A percentile compares a stretch with the other conserved stretches of the same genome.
These are phyloP conservation scores for Pichia manshurica DNA, from an alignment of 805 yeast species.

Conservation along the genomic window DNA sequence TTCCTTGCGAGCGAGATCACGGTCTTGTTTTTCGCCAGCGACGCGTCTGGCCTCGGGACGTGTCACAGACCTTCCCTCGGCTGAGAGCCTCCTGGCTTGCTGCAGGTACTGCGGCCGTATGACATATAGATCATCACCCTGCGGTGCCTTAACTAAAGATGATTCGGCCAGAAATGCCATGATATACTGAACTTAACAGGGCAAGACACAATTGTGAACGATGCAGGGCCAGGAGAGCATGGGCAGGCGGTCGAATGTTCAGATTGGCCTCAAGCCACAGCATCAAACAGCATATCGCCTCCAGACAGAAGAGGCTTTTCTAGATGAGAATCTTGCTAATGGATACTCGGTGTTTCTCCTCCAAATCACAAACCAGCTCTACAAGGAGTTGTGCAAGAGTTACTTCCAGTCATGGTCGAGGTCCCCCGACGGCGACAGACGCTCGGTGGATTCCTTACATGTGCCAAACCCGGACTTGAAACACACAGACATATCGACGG, in stretches of 20 bases:
- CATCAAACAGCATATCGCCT: constrained; percentile 28
- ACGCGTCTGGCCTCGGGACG: constrained; percentile 3
- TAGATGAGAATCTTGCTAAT: constrained; percentile 22
- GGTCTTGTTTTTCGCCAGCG: constrained; percentile 2
- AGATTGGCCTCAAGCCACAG: constrained; percentile 43
- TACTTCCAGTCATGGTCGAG: constrained; percentile 32
- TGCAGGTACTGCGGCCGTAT: too few relatives aligned
- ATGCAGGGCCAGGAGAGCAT: too few relatives aligned
- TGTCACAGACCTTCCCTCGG: too few relatives aligned
- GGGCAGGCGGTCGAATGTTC: background rate
- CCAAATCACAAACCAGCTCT: constrained; percentile 48
- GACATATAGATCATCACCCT: too few relatives aligned
- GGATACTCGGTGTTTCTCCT: constrained; percentile 51
- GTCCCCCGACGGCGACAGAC: too few relatives aligned
- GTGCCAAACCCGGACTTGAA: constrained; percentile 35
- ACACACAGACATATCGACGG: constrained; percentile 28
- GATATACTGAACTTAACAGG: too few relatives aligned
- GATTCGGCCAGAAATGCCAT: too few relatives aligned
- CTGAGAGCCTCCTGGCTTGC: too few relatives aligned
- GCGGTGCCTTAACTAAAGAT: too few relatives aligned
- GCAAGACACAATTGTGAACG: too few relatives aligned
- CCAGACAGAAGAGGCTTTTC: constrained; percentile 26
- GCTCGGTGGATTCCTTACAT: constrained; percentile 20
- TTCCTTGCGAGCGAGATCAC: too few relatives aligned
- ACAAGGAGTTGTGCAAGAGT: constrained; percentile 38